Conservation (phyloP, 805 yeast species). For the Kurtzmaniella cleridarum region DNA sequence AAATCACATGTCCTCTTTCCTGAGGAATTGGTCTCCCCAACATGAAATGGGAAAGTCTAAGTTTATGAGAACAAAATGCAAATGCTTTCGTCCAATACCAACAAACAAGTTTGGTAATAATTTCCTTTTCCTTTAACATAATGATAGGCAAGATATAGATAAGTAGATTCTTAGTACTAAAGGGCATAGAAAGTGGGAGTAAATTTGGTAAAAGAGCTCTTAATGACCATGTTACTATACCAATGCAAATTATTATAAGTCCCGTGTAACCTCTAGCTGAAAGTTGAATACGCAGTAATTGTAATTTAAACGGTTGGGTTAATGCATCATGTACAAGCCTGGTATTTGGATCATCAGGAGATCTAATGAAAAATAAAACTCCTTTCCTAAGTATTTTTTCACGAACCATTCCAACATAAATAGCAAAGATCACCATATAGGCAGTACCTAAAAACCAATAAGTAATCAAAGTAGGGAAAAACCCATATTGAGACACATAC, state of each 20-base stretch:
- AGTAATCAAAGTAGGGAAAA: slow-evolving; percentile 5
- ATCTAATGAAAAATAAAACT: slow-evolving; percentile 82
- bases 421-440: slow-evolving; percentile 84
- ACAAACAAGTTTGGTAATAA: slow-evolving; percentile 30
- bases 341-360: slow-evolving; percentile 91
- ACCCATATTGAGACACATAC: not conserved
- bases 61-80: slow-evolving; percentile 43
- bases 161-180: slow-evolving; percentile 4
- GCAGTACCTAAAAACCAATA: slow-evolving; percentile 73
- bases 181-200: slow-evolving; percentile 21
- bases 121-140: slow-evolving; percentile 1
- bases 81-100: slow-evolving; percentile 62
- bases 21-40: slow-evolving; percentile 54
- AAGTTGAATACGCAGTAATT: slow-evolving; percentile 63
- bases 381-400: slow-evolving; percentile 74
- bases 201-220: slow-evolving; percentile 17
- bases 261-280: slow-evolving; percentile 72
- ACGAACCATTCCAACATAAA: slow-evolving; percentile 81
- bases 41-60: slow-evolving; percentile 81
- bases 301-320: slow-evolving; percentile 67
- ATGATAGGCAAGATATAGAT: slow-evolving; percentile 2
- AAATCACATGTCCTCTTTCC: slow-evolving; percentile 66
- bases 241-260: slow-evolving; percentile 72
- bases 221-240: slow-evolving; percentile 51
- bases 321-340: slow-evolving; percentile 83